Conservation (phyloP, 1,284 basidiomycete species). For the Rhodotorula sp. region DNA sequence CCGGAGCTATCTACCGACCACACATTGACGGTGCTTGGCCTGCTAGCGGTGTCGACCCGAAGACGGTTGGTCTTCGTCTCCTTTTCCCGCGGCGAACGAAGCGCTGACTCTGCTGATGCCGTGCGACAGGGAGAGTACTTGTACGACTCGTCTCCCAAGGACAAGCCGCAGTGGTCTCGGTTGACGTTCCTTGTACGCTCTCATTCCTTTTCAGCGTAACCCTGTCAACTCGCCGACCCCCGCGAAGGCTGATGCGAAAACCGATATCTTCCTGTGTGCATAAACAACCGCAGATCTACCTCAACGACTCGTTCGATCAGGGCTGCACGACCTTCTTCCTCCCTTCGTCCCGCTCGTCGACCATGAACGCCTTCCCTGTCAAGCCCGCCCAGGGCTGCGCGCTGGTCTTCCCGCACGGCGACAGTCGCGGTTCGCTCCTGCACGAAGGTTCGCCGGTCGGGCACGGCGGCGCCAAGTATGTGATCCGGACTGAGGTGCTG, state of each 20-base stretch:
- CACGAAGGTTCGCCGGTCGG: conserved; percentile 50
- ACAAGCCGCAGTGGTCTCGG: conserved; percentile 51
- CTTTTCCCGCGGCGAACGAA: neutral
- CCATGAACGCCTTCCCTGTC: conserved; percentile 56
- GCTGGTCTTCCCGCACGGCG: conserved; percentile 57
- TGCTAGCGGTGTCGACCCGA: conserved; percentile 54
- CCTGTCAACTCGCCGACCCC: neutral
- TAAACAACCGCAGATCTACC: conserved; percentile 52
- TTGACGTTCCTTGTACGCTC: conserved; percentile 54
- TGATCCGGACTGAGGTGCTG: conserved; percentile 51
- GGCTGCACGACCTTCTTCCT: conserved; percentile 61
- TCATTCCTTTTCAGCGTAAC: neutral
- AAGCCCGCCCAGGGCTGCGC: conserved; percentile 56
- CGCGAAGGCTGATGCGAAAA: neutral
- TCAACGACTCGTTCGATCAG: conserved; percentile 55
- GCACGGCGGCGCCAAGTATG: conserved; percentile 50
- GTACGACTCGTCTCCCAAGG: conserved; percentile 55
- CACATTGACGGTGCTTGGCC: conserved; percentile 62
- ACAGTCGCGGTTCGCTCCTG: conserved; percentile 33
- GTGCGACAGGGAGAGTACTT: conserved; percentile 52
- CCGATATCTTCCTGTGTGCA: neutral
- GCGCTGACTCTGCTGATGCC: too few relatives aligned
- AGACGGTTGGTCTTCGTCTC: conserved; percentile 43
- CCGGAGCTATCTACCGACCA: conserved; percentile 40
- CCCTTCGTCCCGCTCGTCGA: conserved; percentile 51